Base-by-base conservation (phyloP, 164 flowering plant genomes). In the Echeveria elegans region DNA sequence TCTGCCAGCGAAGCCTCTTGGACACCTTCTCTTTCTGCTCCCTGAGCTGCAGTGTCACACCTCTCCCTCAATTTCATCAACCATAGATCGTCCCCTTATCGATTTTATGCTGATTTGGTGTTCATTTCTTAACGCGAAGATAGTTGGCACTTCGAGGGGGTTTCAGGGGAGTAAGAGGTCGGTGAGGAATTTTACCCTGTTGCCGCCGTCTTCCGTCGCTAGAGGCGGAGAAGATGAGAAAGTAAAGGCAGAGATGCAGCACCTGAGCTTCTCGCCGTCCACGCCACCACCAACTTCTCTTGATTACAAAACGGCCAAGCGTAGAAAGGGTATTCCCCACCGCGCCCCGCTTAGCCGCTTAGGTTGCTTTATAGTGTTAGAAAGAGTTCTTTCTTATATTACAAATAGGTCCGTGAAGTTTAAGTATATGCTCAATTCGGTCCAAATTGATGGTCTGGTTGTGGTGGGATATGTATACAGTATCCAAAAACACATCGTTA, bases 11-110 rank as follows among this genome's bases (percentile, higher is more conserved):
- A 31, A 83, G 89, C 72, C 90, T 89, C 24, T 86, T 81, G 19
- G 92, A 89, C 66, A 80, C 90, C 41, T 87, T 84, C 82, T 65
- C 88, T 6, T 89, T 89, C 77, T 89, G 96, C 66, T 89, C 96
- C 30, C 80, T 89, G 16, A 88, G 88, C 18, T 89, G 96, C 81
- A 89, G 87, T 88, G 96, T 87, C 59, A 53, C 29, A 24, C 29
- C 59, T 24, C 5, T 21, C 10, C 6, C 58, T 1, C 28, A 52
- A 21, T 23, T 52, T 23, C 11, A 6, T 53, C 29, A 23, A 26
- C 28, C 10, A 2, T 10, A n/a, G 8, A 1, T 23, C 23, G 6
- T 50, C 24, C 6, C 6, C 4, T 5, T 50, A 3, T 18, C 5
- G 2, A 48, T 3, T 53, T 53, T 53, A 5, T 23, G 59, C 11